These are phyloP conservation scores for Ganoderma lingzhi DNA, from an alignment of 1,284 basidiomycete genomes.

Conservation along the genomic window DNA sequence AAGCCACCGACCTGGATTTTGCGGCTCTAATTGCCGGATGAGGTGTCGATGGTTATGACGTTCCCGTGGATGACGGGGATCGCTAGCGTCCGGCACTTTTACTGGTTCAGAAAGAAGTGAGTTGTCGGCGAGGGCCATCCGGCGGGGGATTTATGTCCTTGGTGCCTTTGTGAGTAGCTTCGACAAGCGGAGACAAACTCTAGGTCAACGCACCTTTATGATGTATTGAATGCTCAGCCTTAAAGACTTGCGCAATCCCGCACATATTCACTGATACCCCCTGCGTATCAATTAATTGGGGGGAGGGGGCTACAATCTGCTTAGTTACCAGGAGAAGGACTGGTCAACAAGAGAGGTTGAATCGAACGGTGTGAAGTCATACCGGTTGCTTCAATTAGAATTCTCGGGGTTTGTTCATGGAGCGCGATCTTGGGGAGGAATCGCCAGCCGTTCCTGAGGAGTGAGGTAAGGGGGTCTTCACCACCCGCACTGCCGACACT, in stretches of 20 bases:
- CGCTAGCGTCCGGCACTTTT: neutral
- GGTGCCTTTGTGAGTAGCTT: neutral
- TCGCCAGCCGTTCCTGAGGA: neutral
- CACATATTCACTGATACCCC: neutral
- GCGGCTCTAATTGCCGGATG: constrained; percentile 18
- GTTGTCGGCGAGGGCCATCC: neutral
- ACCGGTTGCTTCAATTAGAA: neutral
- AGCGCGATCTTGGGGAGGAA: neutral
- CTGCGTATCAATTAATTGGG: neutral
- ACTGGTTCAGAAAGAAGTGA: neutral
- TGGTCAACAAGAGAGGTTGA: neutral
- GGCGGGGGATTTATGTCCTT: neutral
- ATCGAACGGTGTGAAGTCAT: neutral
- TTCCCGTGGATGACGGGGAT: neutral
- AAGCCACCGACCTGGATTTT: constrained; percentile 12
- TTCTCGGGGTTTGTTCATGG: neutral
- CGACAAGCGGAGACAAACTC: neutral
- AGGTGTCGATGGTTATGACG: constrained; percentile 18
- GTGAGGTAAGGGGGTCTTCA: neutral
- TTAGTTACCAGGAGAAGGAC: neutral
- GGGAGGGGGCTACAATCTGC: neutral
- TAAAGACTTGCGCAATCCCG: neutral
- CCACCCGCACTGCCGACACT: neutral
- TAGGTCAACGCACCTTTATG: neutral
- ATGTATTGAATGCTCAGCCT: neutral